A percentile compares a stretch with the other conserved stretches of the same genome.
phyloP scores from a whole-genome alignment of 192 early-diverging fungal genomes.

The Coemansia pectinata region DNA sequence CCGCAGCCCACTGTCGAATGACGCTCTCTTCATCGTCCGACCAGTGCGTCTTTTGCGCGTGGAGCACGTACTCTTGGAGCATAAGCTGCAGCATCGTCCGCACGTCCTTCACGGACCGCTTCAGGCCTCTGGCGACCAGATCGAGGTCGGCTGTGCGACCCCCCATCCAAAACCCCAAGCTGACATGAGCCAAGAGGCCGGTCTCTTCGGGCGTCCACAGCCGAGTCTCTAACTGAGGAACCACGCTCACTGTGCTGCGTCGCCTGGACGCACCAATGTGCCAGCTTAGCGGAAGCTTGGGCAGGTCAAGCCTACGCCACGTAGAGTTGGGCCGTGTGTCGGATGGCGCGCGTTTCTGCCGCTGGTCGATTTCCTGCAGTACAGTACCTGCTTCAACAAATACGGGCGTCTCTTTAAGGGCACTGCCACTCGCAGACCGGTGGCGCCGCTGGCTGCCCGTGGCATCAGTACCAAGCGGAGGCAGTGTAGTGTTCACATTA shows the following conservation, averaged over 20 bases:
- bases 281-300: constrained; percentile 1
- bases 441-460: neutral
- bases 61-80: constrained; percentile 36
- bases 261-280: neutral
- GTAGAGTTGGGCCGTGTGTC: neutral
- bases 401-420: neutral
- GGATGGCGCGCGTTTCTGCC: neutral
- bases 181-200: constrained; percentile 14
- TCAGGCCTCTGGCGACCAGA: constrained; percentile 10
- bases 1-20: constrained; percentile 28
- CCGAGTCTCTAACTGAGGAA: neutral
- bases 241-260: neutral
- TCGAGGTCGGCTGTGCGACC: constrained; percentile 21
- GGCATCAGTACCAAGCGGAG: neutral
- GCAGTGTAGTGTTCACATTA: neutral
- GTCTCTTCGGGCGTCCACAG: constrained; percentile 25
- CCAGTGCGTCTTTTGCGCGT: constrained; percentile 31
- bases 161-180: constrained; percentile 26
- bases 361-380: neutral
- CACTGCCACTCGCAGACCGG: neutral
- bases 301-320: neutral
- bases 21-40: constrained; percentile 7
- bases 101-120: constrained; percentile 20
- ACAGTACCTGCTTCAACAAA: constrained; percentile 2
- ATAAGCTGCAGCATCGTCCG: constrained; percentile 34